Base-by-base conservation (phyloP, 306 rosid genomes). In the Pyrus communis region DNA sequence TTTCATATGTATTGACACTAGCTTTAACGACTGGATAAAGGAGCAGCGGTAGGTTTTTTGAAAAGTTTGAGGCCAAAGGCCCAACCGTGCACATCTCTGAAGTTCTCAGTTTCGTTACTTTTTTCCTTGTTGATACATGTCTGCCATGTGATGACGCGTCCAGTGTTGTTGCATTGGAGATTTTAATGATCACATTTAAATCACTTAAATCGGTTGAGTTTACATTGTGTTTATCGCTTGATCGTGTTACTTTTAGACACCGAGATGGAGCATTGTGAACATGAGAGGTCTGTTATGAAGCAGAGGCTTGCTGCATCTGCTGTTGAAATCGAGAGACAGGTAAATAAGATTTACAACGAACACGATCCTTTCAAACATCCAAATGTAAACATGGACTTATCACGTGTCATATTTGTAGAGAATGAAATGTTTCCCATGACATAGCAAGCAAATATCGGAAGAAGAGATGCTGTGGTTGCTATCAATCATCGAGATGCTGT, bases 361-460 rank as follows among this genome's bases (percentile, higher is more conserved):
- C 38, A 40, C 66, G 30, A 18, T 19, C 4, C 19, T 35, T 23
- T 62, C 18, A 18, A 13, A 60, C 54, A 4, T 3, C 66, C 21
- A 67, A 4, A 22, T 35, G 54, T 15, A 46, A 45, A 84, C 72
- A 42, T 75, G 42, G n/a, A 67, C 69, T 74, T 62, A 65, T 86
- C 60, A 40, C 51, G 31, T 72, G 73, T 71, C 35, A 1, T 73
- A 78, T 80, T 87, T 67, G 55, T 97, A 92, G 97, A 92, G 97
- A 86, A 89, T 92, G 96, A 95, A 84, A 81, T 92, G 98, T 90
- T 95, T 95, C 89, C 96, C 95, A 60, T 92, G 83, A 94, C 70
- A 70, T 35, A 71, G 42, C 46, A 30, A 68, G 69, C 72, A n/a
- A 27, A 69, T 60, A 69, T 35, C 65, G 54, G 42, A 73, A 62